phyloP scores from a whole-genome alignment of 768 basidiomycete species.

The Cystofilobasidium macerans region DNA sequence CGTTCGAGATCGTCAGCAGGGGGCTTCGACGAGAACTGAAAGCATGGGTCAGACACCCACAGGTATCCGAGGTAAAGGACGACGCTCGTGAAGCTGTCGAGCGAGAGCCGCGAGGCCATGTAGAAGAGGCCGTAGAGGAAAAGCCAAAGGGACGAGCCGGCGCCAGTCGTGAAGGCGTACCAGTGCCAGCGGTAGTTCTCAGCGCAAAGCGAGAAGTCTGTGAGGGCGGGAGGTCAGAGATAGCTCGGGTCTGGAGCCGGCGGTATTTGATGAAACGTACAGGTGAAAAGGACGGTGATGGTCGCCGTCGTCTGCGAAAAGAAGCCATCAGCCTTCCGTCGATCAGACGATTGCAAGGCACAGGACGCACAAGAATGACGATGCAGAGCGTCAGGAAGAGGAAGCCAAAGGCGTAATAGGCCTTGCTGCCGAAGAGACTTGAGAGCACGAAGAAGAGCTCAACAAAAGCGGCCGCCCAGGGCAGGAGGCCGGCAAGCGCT shows the following conservation, averaged over 20 bases:
- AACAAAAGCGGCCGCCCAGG: slow-evolving; percentile 89
- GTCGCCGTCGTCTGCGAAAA: slow-evolving; percentile 62
- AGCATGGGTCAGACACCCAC: slow-evolving; percentile 27
- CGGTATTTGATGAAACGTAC: slow-evolving; percentile 22
- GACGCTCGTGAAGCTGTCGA: slow-evolving; percentile 68
- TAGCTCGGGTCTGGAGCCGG: background rate
- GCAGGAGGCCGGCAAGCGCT: slow-evolving; percentile 78
- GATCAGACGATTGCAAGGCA: background rate
- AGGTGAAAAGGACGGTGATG: slow-evolving; percentile 55
- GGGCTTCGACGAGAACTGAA: background rate
- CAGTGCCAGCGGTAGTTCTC: slow-evolving; percentile 98
- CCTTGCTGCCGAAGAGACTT: slow-evolving; percentile 43
- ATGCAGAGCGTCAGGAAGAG: slow-evolving; percentile 74
- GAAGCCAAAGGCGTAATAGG: slow-evolving; percentile 95
- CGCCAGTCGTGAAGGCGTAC: slow-evolving; percentile 84
- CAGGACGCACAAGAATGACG: slow-evolving; percentile 46
- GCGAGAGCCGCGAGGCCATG: slow-evolving; percentile 60
- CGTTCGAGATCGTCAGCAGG: background rate
- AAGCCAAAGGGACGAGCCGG: slow-evolving; percentile 85
- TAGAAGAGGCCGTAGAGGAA: slow-evolving; percentile 38
- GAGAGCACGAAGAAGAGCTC: slow-evolving; percentile 71
- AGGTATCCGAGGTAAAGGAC: slow-evolving; percentile 85
- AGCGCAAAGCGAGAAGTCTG: slow-evolving; percentile 82
- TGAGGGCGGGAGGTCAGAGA: background rate
- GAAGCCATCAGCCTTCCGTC: too few relatives aligned